A percentile compares a stretch with the other conserved stretches of the same genome.
phyloP scores from a whole-genome alignment of 306 rosid species.

The Citrullus colocynthis region DNA sequence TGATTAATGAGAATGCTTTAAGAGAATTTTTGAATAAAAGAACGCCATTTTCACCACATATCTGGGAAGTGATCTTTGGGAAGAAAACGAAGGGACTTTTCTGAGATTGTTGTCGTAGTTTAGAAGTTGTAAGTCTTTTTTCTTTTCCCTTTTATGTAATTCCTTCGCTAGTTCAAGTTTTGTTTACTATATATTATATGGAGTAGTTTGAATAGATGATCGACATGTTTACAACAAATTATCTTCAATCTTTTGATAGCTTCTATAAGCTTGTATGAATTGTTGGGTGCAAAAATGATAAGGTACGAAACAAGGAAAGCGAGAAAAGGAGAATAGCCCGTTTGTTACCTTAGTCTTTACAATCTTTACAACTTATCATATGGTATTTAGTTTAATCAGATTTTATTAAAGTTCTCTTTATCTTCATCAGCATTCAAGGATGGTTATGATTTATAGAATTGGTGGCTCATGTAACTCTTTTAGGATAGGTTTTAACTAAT shows the following conservation, averaged over 20 bases:
- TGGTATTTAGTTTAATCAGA: background rate
- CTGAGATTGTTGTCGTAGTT: conserved; percentile 16
- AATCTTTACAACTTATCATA: background rate
- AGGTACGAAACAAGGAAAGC: background rate
- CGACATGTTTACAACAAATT: background rate
- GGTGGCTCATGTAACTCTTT: background rate
- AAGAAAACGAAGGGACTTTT: conserved; percentile 41
- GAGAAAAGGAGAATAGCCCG: background rate
- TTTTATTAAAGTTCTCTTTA: too few species aligned
- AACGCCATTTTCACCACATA: conserved; percentile 34
- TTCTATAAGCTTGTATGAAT: background rate
- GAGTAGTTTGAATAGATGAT: background rate
- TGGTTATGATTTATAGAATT: background rate
- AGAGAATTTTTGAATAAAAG: conserved; percentile 61
- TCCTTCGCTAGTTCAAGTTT: background rate
- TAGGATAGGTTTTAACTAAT: background rate
- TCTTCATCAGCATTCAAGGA: background rate
- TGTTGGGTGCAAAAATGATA: background rate
- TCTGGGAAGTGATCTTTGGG: conserved; percentile 72
- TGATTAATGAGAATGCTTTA: conserved; percentile 55
- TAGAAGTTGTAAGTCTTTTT: conserved; percentile 5
- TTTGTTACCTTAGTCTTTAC: background rate
- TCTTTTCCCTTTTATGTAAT: background rate
- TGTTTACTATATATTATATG: background rate
- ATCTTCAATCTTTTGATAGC: background rate